Base-by-base conservation (phyloP, 192 early-diverging fungal genomes). In the Umbelopsis sp. region DNA sequence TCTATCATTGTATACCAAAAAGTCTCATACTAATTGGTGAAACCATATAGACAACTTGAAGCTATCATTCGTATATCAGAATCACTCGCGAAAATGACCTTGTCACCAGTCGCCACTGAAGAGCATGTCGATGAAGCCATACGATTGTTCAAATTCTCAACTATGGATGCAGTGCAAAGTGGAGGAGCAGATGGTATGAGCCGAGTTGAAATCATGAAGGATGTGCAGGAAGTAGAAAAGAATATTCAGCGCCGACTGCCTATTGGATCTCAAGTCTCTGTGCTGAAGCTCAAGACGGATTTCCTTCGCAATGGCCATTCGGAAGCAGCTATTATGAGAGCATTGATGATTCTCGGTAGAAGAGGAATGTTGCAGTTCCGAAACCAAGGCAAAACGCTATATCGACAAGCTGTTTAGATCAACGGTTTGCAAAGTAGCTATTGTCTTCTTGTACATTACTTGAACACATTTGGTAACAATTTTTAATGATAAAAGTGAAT, bases 1-100 rank as follows among this genome's bases (percentile, higher is more conserved):
- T 13, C 1, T 37, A n/a, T 25, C 20, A n/a, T 4, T n/a, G 4
- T 2, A 74, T 15, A 80, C 7, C 3, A 52, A 18, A 16, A 5
- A 41, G 25, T n/a, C n/a, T 71, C 25, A 58, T 75, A 2, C 33
- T n/a, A 46, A 20, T 76, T 69, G 13, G 41, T 65, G 20, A 9
- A 49, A 37, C 53, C 11, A 53, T 23, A n/a, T 68, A 89, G 92
- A 79, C 97, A 99, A 84, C 82, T 99, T 69, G 98, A 99, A 82
- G 98, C 98, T 49, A 97, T 99, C 73, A 90, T 99, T 69, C 96
- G 98, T 74, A 95, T 99, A 49, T 91, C 98, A 25, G 98, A 99
- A 81, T 92, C 98, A 15, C 82, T 99, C 53, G 98, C 98, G 68
- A 99, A 99, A 71, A 91, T 98, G 82, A 87, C 89, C n/a, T 86